Conservation (phyloP, 169 alveolate species). For the Cryptosporidium ubiquitum region DNA sequence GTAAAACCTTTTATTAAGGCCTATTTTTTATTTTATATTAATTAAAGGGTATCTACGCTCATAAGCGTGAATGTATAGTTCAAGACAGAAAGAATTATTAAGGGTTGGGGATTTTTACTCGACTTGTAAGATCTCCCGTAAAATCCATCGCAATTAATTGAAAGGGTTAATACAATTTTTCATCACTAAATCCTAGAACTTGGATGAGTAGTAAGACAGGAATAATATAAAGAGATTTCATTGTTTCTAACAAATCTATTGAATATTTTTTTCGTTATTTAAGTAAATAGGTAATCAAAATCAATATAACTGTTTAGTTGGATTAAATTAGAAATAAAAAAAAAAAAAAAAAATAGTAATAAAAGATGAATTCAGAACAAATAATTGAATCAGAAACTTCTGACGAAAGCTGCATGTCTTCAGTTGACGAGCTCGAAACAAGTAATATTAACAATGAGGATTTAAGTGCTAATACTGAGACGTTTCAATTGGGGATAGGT, state of each 20-base stretch:
- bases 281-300: not conserved
- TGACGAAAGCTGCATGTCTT: conserved; percentile 3
- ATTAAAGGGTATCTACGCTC: conserved; percentile 5
- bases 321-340: not conserved
- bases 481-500: not conserved
- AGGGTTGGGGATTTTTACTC: conserved; percentile 3
- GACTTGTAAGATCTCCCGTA: not conserved
- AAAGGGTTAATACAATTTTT: not conserved
- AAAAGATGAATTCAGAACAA: conserved; percentile 1
- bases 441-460: conserved; percentile 6
- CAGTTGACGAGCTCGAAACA: conserved; percentile 6
- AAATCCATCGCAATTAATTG: not conserved
- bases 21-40: not conserved
- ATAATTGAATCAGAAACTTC: conserved; percentile 20
- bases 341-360: not conserved
- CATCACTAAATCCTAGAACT: not conserved
- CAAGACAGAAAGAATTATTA: not conserved
- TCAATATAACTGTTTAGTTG: not conserved
- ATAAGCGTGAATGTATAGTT: not conserved
- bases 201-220: conserved; percentile 3
- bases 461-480: not conserved
- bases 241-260: not conserved
- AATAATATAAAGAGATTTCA: conserved; percentile 1
- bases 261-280: not conserved
- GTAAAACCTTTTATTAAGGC: not conserved